Conservation (phyloP, 108 stramenopile species). For the Cyclotella distinguenda region DNA sequence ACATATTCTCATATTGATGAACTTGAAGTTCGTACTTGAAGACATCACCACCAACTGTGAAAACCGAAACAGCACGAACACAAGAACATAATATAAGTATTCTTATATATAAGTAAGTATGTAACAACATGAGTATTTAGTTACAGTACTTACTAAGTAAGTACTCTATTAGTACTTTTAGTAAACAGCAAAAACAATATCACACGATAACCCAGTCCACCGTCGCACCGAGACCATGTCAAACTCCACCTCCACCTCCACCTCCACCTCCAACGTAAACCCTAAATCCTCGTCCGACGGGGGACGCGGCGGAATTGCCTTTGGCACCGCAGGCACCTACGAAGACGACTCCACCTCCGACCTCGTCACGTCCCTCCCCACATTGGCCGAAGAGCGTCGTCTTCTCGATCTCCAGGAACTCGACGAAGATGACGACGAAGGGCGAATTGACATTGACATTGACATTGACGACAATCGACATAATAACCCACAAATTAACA, state of each 20-base stretch:
- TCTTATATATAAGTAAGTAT: too few relatives aligned
- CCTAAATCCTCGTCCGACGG: conserved; percentile 16
- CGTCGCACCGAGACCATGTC: too few relatives aligned
- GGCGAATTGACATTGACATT: conserved; percentile 9
- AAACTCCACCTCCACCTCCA: not conserved
- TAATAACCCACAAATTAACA: not conserved
- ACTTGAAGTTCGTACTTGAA: too few relatives aligned
- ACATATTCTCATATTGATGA: too few relatives aligned
- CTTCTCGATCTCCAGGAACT: conserved; percentile 20
- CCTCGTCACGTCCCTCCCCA: conserved; percentile 48
- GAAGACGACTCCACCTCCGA: conserved; percentile 50
- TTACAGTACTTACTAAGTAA: too few relatives aligned
- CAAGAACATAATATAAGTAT: too few relatives aligned
- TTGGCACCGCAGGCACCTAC: conserved; percentile 57
- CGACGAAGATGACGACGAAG: conserved; percentile 50
- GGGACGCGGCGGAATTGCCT: conserved; percentile 54
- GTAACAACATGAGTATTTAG: too few relatives aligned
- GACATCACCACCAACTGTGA: too few relatives aligned
- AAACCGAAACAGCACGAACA: too few relatives aligned
- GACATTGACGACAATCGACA: conserved; percentile 3
- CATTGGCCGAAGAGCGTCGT: conserved; percentile 47
- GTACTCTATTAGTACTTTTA: too few relatives aligned
- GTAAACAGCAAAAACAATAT: too few relatives aligned
- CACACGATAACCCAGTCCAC: too few relatives aligned
- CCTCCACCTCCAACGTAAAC: not conserved